Conservation (phyloP, 192 early-diverging fungal species). For the Phycomyces nitens region DNA sequence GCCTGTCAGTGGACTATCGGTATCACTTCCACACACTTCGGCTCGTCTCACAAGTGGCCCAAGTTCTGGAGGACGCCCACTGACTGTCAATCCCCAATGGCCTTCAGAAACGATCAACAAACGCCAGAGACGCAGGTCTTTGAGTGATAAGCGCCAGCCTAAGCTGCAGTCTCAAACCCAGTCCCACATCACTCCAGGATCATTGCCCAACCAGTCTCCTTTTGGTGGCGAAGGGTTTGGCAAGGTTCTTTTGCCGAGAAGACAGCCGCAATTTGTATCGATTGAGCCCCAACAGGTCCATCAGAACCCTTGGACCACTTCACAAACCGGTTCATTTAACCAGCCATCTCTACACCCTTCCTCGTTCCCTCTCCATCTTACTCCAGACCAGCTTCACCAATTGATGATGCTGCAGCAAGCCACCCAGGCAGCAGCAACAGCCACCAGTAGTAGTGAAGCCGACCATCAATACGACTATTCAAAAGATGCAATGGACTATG, state of each 20-base stretch:
- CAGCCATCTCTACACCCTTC: background rate
- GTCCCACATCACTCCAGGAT: background rate
- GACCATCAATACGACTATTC: background rate
- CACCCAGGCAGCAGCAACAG: background rate
- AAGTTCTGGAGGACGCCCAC: conserved; percentile 8
- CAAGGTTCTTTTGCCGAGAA: background rate
- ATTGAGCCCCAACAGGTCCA: too few relatives aligned
- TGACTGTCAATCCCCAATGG: conserved; percentile 1
- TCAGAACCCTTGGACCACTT: too few relatives aligned
- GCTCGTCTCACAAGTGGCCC: background rate
- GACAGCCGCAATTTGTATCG: background rate
- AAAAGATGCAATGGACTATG: background rate
- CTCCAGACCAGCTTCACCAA: conserved; percentile 8
- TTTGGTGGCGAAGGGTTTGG: background rate
- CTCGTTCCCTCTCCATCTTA: conserved; percentile 1
- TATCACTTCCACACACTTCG: background rate
- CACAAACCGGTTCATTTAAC: background rate
- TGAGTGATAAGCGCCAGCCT: conserved; percentile 3
- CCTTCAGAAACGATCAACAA: conserved; percentile 8
- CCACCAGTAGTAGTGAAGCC: background rate
- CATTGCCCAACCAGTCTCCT: background rate
- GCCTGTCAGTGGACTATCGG: background rate
- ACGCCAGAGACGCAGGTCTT: conserved; percentile 13
- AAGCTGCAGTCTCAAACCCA: background rate
- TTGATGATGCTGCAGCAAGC: conserved; percentile 6